These are phyloP conservation scores for Ceratobasidium sp. DNA, from an alignment of 1,284 basidiomycete species.

Conservation along the genomic window DNA sequence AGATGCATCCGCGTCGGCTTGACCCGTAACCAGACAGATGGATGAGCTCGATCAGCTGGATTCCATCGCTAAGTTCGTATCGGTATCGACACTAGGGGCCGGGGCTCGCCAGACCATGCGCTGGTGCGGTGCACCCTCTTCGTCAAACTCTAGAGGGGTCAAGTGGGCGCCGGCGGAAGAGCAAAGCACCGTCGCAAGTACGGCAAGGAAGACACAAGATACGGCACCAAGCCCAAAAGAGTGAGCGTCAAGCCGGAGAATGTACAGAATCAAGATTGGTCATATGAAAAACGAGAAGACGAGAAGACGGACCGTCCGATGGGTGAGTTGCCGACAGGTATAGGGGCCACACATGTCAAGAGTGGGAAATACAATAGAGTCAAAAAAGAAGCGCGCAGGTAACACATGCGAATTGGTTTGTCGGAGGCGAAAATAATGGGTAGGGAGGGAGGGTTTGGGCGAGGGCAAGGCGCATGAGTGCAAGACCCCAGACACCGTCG, in stretches of 20 bases:
- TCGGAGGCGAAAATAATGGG: constrained; percentile 17
- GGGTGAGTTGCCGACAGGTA: constrained; percentile 30
- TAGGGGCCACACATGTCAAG: constrained; percentile 2
- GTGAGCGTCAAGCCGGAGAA: not conserved
- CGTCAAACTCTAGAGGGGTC: constrained; percentile 68
- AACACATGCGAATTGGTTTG: not conserved
- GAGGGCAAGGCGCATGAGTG: not conserved
- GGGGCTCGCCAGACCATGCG: constrained; percentile 48
- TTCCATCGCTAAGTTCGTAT: constrained; percentile 31
- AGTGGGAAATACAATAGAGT: constrained; percentile 1
- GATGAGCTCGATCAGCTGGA: constrained; percentile 33
- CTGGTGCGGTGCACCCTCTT: constrained; percentile 62
- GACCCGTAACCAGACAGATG: not conserved
- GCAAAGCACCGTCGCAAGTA: not conserved
- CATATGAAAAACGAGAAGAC: not conserved
- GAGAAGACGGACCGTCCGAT: constrained; percentile 12
- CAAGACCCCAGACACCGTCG: constrained; percentile 10
- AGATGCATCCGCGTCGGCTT: not conserved
- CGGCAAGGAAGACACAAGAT: constrained; percentile 22
- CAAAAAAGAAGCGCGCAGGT: not conserved
- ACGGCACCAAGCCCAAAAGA: constrained; percentile 18
- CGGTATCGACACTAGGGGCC: not conserved
- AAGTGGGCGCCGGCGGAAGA: not conserved
- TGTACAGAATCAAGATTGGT: constrained; percentile 5
- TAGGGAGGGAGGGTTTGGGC: not conserved